Evolutionary conservation across 148 eudicot genomes (phyloP).

Genomic region (Fagopyrum tataricum): DNA sequence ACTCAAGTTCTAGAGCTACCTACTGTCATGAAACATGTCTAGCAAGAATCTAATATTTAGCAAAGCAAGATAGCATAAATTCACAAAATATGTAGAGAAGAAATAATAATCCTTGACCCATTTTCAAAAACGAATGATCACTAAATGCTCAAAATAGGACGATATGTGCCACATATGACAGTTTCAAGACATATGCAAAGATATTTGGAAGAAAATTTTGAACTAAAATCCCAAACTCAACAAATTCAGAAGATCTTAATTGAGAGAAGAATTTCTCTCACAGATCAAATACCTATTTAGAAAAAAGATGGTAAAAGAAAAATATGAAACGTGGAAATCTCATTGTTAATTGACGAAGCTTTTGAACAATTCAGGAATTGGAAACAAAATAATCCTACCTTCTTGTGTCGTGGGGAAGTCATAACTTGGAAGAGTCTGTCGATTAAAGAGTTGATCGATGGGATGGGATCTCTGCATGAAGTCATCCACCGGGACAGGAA

Average conservation of each 20-base stretch:
- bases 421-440: constrained; percentile 51
- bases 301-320: not conserved
- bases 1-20: constrained; percentile 19
- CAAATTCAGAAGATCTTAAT: not conserved
- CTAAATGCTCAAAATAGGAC: not conserved
- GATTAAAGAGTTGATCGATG: constrained; percentile 58
- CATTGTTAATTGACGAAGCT: not conserved
- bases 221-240: not conserved
- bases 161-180: not conserved
- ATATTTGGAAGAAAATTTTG: not conserved
- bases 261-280: not conserved
- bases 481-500: constrained; percentile 93
- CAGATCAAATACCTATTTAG: not conserved
- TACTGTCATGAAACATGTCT: too few species aligned
- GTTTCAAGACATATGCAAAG: not conserved
- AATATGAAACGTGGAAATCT: not conserved
- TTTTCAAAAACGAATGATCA: not conserved
- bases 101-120: not conserved
- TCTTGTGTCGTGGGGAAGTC: constrained; percentile 62
- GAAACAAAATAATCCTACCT: constrained; percentile 31
- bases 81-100: not conserved
- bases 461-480: constrained; percentile 94
- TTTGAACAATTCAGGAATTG: not conserved
- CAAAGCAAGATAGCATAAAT: not conserved
- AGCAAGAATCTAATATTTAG: constrained; percentile 8